Evolutionary conservation across 2,329 filamentous ascomycete species (phyloP).

Genomic region (Aureobasidium sp.): DNA sequence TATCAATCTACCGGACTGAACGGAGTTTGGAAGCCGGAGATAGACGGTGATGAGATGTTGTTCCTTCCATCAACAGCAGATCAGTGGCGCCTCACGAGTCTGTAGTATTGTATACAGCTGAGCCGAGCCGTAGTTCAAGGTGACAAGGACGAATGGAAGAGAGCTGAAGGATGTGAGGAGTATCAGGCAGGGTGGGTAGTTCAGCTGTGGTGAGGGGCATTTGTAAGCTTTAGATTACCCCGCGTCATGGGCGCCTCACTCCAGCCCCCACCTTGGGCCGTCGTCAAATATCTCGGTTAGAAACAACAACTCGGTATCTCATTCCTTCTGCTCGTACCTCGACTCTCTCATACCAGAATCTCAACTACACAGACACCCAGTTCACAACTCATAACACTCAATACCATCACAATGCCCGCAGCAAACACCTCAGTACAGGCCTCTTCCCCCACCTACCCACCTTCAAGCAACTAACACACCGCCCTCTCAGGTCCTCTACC

Average conservation of each 20-base stretch:
- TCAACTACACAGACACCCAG: background rate
- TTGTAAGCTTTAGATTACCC: conserved; percentile 8
- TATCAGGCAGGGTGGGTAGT: background rate
- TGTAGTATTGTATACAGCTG: background rate
- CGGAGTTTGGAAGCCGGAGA: background rate
- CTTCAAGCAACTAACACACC: background rate
- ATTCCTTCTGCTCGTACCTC: background rate
- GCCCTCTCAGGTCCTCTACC: conserved; percentile 23
- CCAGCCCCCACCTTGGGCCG: background rate
- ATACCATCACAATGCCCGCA: conserved; percentile 11
- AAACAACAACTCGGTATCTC: background rate
- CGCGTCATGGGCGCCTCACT: background rate
- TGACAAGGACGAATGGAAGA: background rate
- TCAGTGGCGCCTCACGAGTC: background rate
- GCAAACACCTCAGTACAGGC: conserved; percentile 3
- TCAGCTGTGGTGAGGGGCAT: background rate
- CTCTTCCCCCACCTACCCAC: background rate
- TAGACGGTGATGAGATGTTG: background rate
- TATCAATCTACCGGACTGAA: background rate
- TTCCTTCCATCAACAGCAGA: too few species aligned
- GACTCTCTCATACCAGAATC: background rate
- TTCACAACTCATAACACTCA: background rate
- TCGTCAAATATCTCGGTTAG: background rate
- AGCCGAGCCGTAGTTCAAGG: background rate
- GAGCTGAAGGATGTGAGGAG: background rate